phyloP scores from a whole-genome alignment of 768 basidiomycete genomes.

The Mycena indigotica region DNA sequence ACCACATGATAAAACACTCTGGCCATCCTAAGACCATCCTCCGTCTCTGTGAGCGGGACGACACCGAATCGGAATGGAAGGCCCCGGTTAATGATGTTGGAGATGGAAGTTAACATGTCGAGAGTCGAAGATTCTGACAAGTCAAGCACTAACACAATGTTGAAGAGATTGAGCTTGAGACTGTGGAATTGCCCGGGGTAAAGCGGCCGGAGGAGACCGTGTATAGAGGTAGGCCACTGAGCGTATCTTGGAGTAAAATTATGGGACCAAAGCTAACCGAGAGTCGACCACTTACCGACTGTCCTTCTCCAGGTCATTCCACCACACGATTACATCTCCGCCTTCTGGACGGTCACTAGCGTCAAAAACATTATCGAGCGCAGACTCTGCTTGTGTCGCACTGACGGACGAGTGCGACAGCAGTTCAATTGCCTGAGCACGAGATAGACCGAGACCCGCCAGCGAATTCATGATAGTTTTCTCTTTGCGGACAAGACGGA shows the following conservation, averaged over 20 bases:
- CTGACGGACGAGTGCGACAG: constrained; percentile 66
- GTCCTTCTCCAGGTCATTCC: constrained; percentile 92
- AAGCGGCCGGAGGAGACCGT: constrained; percentile 73
- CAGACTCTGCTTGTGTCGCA: constrained; percentile 48
- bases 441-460: constrained; percentile 60
- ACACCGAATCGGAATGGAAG: constrained; percentile 86
- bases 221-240: constrained; percentile 52
- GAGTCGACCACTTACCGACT: constrained; percentile 48
- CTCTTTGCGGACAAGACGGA: constrained; percentile 76
- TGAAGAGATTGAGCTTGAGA: constrained; percentile 80
- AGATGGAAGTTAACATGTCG: constrained; percentile 47
- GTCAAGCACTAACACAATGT: constrained; percentile 81
- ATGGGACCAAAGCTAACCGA: too few relatives aligned
- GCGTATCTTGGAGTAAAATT: constrained; percentile 47
- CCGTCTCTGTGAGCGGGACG: constrained; percentile 68
- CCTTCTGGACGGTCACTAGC: constrained; percentile 85
- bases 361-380: constrained; percentile 81
- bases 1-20: constrained; percentile 69
- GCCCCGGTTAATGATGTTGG: constrained; percentile 68
- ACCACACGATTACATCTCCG: constrained; percentile 75
- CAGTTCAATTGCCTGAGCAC: constrained; percentile 69
- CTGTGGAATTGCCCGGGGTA: constrained; percentile 80
- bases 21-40: constrained; percentile 65
- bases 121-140: constrained; percentile 64
- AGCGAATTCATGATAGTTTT: constrained; percentile 61